Evolutionary conservation across 2,329 filamentous ascomycete species (phyloP), one percentile per base, ranked within the genome.

Genomic region (Paraphoma sp.): DNA sequence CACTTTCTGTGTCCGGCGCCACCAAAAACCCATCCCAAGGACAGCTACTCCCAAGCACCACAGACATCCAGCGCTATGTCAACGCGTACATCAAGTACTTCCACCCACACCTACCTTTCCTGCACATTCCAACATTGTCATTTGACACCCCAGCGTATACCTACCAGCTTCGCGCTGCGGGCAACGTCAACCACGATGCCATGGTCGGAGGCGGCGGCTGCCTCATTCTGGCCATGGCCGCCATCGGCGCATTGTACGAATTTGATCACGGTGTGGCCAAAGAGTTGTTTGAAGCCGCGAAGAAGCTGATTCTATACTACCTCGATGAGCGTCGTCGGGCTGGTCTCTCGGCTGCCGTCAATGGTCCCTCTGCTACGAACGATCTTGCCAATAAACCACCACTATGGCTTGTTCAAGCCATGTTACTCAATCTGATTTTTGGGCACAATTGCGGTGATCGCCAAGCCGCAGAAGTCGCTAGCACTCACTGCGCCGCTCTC

Each of bases 341-440:
- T 51, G 93, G 96, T 72, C 89, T 96, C 74, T 84, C 84, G 18
- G 83, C 84, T 43, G 83, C 83, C 5, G 77, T 86, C 23, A 85
- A 82, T 50, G 83, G 84, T 6, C 79, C 82, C 11, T 80, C 77
- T 56, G 79, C 83, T 44, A 68, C 72, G 6, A 75, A 76, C 42
- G 89, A 92, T 56, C 84, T 84, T 48, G 83, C 87, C 14, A 84
- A 87, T 40, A 94, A 86, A 52, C 87, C 93, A 2, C 94, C 94
- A 0, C 83, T 97, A 41, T 98, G 94, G 93, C 84, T 99, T 28
- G 93, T 98, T 14, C 95, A 98, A 77, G 92, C 94, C 0, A 98
- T 98, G 94, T 82, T 98, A 8, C 83, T 99, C 48, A 98, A 97
- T 72, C 91, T 98, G 38, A 91, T 97, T 14, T 98, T 97, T 73